Conservation (phyloP, 768 basidiomycete genomes). For the Tylopilus balloui region DNA sequence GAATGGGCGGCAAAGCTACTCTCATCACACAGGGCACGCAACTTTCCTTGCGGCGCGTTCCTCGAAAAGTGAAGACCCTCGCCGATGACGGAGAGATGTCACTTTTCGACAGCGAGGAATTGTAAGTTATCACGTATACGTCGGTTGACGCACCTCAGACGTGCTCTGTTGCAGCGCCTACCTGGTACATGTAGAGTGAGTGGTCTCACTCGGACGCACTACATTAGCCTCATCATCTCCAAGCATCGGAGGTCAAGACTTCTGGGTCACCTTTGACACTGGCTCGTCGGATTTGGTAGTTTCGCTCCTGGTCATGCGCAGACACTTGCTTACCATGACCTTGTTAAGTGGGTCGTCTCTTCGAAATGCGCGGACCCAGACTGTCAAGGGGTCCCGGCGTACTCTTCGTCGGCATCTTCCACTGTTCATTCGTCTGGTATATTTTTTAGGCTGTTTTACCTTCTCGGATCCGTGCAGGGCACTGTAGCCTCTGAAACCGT, state of each 20-base stretch:
- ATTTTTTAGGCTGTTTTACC: conserved; percentile 45
- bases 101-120: conserved; percentile 32
- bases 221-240: conserved; percentile 2
- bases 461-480: conserved; percentile 52
- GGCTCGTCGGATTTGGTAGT: conserved; percentile 54
- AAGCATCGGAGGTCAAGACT: conserved; percentile 41
- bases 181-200: conserved; percentile 36
- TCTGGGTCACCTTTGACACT: conserved; percentile 49
- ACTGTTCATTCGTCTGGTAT: conserved; percentile 30
- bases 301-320: not conserved
- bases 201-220: not conserved
- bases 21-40: conserved; percentile 22
- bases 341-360: conserved; percentile 49
- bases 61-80: conserved; percentile 15
- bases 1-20: conserved; percentile 14
- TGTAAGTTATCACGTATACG: conserved; percentile 24
- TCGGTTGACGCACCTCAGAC: not conserved
- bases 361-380: conserved; percentile 41
- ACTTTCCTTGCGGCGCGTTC: conserved; percentile 23
- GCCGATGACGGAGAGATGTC: conserved; percentile 20
- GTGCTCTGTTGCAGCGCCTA: conserved; percentile 33
- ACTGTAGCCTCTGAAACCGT: conserved; percentile 47
- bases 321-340: conserved; percentile 2
- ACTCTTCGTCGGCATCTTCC: conserved; percentile 31
- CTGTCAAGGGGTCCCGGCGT: conserved; percentile 43